phyloP scores from a whole-genome alignment of 1,139 yeast species.

The Pichia norvegensis region DNA sequence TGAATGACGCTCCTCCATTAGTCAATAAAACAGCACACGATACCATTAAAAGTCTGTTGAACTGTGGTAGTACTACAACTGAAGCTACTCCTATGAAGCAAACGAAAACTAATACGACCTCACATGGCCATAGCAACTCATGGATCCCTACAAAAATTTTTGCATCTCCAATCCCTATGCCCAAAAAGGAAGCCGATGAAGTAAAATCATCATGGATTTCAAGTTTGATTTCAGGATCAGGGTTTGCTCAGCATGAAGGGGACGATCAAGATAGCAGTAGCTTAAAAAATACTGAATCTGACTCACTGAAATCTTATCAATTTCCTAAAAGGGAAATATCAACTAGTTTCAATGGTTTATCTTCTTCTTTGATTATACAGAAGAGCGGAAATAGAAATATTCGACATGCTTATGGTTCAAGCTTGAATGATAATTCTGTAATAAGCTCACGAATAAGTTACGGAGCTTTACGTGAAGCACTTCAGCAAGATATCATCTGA shows the following conservation, averaged over 20 bases:
- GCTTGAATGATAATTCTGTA: slow-evolving; percentile 37
- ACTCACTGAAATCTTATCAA: slow-evolving; percentile 3
- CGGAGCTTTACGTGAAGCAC: slow-evolving; percentile 38
- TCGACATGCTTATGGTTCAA: slow-evolving; percentile 37
- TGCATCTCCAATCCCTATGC: slow-evolving; percentile 7
- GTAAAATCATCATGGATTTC: slow-evolving; percentile 21
- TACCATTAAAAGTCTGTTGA: slow-evolving; percentile 12
- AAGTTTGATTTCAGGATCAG: slow-evolving; percentile 25
- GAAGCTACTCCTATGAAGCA: slow-evolving; percentile 7
- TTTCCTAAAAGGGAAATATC: not conserved
- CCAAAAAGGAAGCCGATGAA: not conserved
- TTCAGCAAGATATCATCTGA: slow-evolving; percentile 23
- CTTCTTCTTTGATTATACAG: slow-evolving; percentile 34
- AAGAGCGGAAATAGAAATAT: slow-evolving; percentile 39
- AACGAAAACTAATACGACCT: not conserved
- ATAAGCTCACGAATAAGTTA: slow-evolving; percentile 35
- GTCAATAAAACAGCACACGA: slow-evolving; percentile 14
- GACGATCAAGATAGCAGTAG: slow-evolving; percentile 21
- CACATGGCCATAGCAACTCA: not conserved
- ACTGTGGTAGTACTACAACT: slow-evolving; percentile 9
- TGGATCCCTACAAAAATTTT: slow-evolving; percentile 2
- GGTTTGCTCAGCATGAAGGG: slow-evolving; percentile 25
- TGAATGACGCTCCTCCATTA: not conserved
- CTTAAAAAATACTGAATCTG: slow-evolving; percentile 11
- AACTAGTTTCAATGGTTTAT: slow-evolving; percentile 5